phyloP scores from a whole-genome alignment of 345 rosid genomes.

The Limnanthes douglasii region DNA sequence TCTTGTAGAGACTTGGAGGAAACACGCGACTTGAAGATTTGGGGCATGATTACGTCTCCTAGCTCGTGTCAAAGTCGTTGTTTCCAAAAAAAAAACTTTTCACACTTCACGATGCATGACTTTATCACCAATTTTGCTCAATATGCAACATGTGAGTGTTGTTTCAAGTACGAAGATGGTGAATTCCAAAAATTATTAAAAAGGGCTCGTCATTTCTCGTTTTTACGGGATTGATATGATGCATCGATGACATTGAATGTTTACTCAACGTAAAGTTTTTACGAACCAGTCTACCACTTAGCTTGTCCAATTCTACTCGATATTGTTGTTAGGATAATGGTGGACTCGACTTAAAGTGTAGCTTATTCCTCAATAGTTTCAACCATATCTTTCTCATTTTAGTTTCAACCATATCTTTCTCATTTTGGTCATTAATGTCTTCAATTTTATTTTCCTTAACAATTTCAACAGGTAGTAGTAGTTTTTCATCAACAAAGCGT shows the following conservation, averaged over 20 bases:
- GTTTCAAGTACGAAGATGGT: constrained; percentile 13
- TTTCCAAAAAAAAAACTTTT: constrained; percentile 9
- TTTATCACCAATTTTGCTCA: constrained; percentile 19
- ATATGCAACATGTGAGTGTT: constrained; percentile 18
- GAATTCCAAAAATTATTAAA: constrained; percentile 3
- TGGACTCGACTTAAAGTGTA: too few species aligned
- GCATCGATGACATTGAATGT: constrained; percentile 13
- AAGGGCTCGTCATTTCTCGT: constrained; percentile 21
- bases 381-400: too few species aligned
- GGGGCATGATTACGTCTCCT: constrained; percentile 18
- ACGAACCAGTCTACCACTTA: constrained; percentile 21
- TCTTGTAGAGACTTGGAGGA: constrained; percentile 13
- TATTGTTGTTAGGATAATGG: constrained; percentile 18
- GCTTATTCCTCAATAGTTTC: too few species aligned
- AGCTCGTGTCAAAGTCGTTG: constrained; percentile 17
- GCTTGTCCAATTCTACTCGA: constrained; percentile 15
- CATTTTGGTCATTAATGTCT: too few species aligned
- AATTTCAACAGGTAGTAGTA: too few species aligned
- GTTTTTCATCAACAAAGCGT: too few species aligned
- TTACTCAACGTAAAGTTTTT: constrained; percentile 16
- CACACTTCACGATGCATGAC: constrained; percentile 23
- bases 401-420: too few species aligned
- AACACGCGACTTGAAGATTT: constrained; percentile 16
- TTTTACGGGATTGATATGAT: constrained; percentile 12
- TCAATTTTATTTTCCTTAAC: too few species aligned